These are phyloP conservation scores for Lindgomyces ingoldianus DNA, from an alignment of 495 filamentous ascomycete genomes.

Conservation along the genomic window DNA sequence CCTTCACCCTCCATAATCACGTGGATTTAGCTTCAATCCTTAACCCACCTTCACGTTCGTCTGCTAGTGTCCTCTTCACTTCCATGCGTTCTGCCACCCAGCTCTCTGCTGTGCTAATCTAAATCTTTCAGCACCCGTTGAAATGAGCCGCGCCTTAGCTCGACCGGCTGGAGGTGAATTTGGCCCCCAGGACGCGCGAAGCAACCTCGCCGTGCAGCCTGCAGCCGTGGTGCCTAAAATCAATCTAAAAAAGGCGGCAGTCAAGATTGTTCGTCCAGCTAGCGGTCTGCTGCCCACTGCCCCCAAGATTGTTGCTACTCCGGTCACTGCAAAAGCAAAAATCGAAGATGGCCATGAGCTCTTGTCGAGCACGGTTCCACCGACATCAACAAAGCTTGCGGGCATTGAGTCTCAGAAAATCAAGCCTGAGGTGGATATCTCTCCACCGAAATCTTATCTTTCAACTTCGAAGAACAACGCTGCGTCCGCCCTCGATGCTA, in stretches of 20 bases:
- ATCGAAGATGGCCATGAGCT: not conserved
- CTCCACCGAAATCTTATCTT: not conserved
- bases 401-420: not conserved
- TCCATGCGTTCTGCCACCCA: too few species aligned
- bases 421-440: not conserved
- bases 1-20: too few species aligned
- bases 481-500: not conserved
- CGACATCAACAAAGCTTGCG: not conserved
- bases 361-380: not conserved
- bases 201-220: constrained; percentile 23
- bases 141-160: too few species aligned
- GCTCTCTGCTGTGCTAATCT: too few species aligned
- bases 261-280: constrained; percentile 15
- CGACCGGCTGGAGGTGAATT: too few species aligned
- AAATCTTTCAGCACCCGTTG: too few species aligned
- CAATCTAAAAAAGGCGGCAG: constrained; percentile 17
- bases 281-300: not conserved
- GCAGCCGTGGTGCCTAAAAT: constrained; percentile 8
- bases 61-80: too few species aligned
- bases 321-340: not conserved
- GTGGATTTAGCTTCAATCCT: too few species aligned
- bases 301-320: not conserved
- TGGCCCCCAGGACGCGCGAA: constrained; percentile 16
- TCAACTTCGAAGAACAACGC: not conserved
- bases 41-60: too few species aligned